Base-by-base conservation (phyloP, 805 yeast genomes). In the Vanderwaltozyma yarrowii region DNA sequence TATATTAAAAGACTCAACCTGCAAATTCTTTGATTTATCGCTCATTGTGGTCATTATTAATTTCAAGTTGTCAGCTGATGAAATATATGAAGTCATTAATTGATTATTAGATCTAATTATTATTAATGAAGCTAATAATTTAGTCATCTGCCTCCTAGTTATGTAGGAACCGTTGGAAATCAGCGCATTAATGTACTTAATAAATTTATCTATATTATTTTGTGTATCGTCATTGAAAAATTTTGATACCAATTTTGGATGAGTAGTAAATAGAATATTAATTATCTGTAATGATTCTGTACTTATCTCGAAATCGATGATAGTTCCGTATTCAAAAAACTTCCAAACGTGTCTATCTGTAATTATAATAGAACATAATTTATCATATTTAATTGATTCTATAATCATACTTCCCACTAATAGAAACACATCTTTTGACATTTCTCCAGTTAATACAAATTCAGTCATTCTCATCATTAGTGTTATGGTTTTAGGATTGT, bases 11-110 rank as follows among this genome's bases (percentile, higher is more conserved):
- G 95, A 87, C 59, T 92, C 97, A 39, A 75, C 62, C 56, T 88
- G 96, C 42, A 92, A 71, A 58, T 86, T 89, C 54, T 81, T 83
- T 45, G 94, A 85, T 60, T 81, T 83, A 59, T 89, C 96, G 42
- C 89, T 78, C 45, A 92, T 64, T 43, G 87, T 61, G 27, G 80
- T 71, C 98, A 92, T 92, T 19, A 85, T 73, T 39, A 87, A 62
- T 58, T 89, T 92, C 50, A 92, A 65, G 55, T 87, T 87, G 36
- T 80, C 85, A 0, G 92, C 76, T 38, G 80, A 78, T 49, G 76
- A 80, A 43, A 87, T 85, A 56, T 88, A 92, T 30, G 69, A 64
- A 20, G 80, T 73, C 78, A 89, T 79, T 46, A 85, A 72, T 35
- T 62, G 65, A 52, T 77, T 81, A 62, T 87, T 85, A 24, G 78